Base-by-base conservation (phyloP, 345 rosid species). In the Eutrema heterophyllum region DNA sequence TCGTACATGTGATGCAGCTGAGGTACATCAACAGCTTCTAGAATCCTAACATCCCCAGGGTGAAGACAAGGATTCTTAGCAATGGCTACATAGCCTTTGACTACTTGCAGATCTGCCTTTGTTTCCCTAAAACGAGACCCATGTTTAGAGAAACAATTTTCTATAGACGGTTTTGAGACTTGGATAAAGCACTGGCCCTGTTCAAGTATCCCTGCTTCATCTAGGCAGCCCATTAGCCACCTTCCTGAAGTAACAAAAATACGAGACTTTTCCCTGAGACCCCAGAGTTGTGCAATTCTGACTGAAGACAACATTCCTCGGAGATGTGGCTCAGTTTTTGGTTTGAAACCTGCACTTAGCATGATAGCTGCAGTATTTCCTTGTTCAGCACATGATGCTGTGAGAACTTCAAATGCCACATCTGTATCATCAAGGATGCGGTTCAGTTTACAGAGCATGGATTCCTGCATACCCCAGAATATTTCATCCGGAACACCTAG, bases 51-150 rank as follows among this genome's bases (percentile, higher is more conserved):
- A 82, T 88, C 98, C 63, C 95, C 97, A 0, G 98, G 98, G 80
- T 94, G 98, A 70, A 94, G 96, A 78, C 97, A 91, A 29, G 97
- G 96, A 74, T 88, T 94, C 81, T 94, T 94, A 9, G 95, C 96
- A 53, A 94, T 49, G 39, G 85, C 93, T 72, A 85, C 93, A 46
- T 64, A 79, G 9, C 97, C 96, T 60, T 69, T 81, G 40, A 94
- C 75, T 35, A 91, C 95, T 67, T 83, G 68, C 68, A 86, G 36
- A 66, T 87, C 81, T 70, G 80, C 78, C 79, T 77, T 81, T 39
- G 80, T 72, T 79, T 89, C 85, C 43, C 75, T 70, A 64, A 91
- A 91, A 63, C 78, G 83, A 11, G 88, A 83, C 21, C 97, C 98
- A 64, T 94, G 98, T 74, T 87, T 94, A 11, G 70, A 64, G 83